A percentile compares a stretch with the other conserved stretches of the same genome.
These are phyloP conservation scores for Fusarium udum DNA, from an alignment of 2,329 filamentous ascomycete species.

Conservation along the genomic window DNA sequence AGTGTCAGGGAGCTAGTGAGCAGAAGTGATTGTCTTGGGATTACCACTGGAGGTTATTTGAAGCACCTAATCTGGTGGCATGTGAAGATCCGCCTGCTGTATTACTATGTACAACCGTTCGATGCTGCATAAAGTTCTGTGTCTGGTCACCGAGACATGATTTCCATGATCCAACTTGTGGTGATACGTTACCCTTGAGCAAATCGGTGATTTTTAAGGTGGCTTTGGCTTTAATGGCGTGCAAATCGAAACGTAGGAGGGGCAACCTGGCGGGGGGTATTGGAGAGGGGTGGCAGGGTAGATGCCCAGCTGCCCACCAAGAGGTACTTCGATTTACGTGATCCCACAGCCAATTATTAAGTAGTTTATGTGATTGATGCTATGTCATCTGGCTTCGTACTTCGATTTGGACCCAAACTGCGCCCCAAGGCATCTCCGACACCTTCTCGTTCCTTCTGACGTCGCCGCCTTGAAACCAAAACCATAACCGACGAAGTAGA, in stretches of 20 bases:
- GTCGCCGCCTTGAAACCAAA: constrained; percentile 35
- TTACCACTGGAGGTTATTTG: neutral
- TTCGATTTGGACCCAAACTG: constrained; percentile 38
- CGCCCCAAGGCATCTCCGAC: constrained; percentile 38
- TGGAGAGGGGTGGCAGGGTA: constrained; percentile 17
- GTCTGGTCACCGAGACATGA: constrained; percentile 20
- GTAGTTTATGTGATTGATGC: constrained; percentile 14
- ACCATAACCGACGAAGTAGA: constrained; percentile 10
- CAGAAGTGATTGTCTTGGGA: neutral
- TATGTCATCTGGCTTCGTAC: constrained; percentile 40
- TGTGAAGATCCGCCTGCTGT: constrained; percentile 1
- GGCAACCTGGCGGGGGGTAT: constrained; percentile 42
- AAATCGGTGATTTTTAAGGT: constrained; percentile 34
- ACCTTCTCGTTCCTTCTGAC: constrained; percentile 34
- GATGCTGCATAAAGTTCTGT: constrained; percentile 14
- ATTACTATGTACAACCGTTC: constrained; percentile 14
- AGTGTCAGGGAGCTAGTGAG: neutral
- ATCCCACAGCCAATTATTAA: neutral
- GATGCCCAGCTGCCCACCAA: constrained; percentile 18
- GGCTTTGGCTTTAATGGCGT: constrained; percentile 28
- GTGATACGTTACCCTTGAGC: constrained; percentile 19
- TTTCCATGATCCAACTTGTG: neutral
- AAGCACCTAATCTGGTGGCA: neutral
- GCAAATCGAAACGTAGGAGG: constrained; percentile 39
- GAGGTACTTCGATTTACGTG: constrained; percentile 14